phyloP scores from a whole-genome alignment of 768 basidiomycete genomes.

The Tricholoma flavovirens region DNA sequence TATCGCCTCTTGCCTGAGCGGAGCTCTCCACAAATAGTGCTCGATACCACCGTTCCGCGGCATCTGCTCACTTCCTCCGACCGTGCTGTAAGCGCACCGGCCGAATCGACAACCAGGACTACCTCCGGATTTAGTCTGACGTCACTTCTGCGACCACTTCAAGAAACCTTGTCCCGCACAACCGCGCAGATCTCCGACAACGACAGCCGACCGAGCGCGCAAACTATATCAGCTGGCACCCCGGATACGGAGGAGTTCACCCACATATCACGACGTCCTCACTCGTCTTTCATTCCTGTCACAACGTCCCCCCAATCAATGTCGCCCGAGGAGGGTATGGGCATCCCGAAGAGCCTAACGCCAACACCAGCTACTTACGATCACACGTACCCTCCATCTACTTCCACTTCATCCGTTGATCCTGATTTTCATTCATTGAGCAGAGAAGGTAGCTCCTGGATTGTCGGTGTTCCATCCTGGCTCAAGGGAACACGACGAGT shows the following conservation, averaged over 20 bases:
- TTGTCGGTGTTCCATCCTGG: constrained; percentile 69
- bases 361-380: constrained; percentile 26
- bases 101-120: constrained; percentile 27
- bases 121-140: constrained; percentile 56
- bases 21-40: constrained; percentile 31
- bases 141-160: constrained; percentile 63
- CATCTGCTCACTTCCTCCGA: constrained; percentile 29
- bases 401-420: constrained; percentile 41
- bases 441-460: constrained; percentile 54
- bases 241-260: constrained; percentile 60
- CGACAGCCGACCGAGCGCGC: constrained; percentile 21
- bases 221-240: constrained; percentile 24
- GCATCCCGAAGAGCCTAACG: constrained; percentile 13
- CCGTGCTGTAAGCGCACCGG: constrained; percentile 34
- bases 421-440: constrained; percentile 43
- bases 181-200: constrained; percentile 23
- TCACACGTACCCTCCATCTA: constrained; percentile 81
- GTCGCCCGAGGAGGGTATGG: constrained; percentile 4
- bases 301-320: constrained; percentile 35
- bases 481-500: constrained; percentile 46
- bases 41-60: constrained; percentile 57
- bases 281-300: constrained; percentile 57
- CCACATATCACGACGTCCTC: constrained; percentile 54
- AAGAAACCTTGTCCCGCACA: constrained; percentile 37
- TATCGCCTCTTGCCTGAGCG: constrained; percentile 38